These are phyloP conservation scores for Agrocybe pediades DNA, from an alignment of 768 basidiomycete species.

Conservation along the genomic window DNA sequence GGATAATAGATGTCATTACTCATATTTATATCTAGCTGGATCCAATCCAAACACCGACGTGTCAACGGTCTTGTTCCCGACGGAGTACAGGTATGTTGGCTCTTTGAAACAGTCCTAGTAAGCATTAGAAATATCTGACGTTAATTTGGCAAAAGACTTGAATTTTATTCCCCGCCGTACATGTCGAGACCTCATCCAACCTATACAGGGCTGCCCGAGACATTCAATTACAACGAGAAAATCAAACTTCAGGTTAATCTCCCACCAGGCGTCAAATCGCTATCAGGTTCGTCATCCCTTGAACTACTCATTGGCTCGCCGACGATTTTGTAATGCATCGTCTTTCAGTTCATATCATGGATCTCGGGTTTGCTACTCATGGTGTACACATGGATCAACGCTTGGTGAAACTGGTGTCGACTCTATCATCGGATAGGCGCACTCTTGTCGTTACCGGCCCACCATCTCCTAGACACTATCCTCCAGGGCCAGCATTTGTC, in stretches of 20 bases:
- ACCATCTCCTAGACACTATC: background rate
- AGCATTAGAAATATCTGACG: background rate
- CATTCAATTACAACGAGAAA: background rate
- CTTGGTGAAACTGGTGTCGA: background rate
- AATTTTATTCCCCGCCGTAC: background rate
- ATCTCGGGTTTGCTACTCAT: background rate
- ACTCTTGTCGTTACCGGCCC: background rate
- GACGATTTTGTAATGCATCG: background rate
- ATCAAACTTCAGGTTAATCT: background rate
- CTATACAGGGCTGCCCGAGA: background rate
- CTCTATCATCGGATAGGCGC: background rate
- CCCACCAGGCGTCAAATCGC: background rate
- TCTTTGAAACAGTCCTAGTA: background rate
- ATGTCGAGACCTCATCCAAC: background rate
- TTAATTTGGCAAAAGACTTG: background rate
- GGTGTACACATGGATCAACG: slow-evolving; percentile 1
- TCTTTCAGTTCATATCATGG: background rate
- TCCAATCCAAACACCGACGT: background rate
- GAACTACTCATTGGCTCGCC: background rate
- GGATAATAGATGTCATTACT: background rate
- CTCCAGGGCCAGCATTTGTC: background rate
- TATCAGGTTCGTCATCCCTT: background rate
- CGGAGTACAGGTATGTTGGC: background rate
- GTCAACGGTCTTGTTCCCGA: background rate
- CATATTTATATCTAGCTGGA: background rate